A percentile compares a stretch with the other conserved stretches of the same genome.
Conservation (phyloP, 1,284 basidiomycete genomes). For the Tilletia walkeri region DNA sequence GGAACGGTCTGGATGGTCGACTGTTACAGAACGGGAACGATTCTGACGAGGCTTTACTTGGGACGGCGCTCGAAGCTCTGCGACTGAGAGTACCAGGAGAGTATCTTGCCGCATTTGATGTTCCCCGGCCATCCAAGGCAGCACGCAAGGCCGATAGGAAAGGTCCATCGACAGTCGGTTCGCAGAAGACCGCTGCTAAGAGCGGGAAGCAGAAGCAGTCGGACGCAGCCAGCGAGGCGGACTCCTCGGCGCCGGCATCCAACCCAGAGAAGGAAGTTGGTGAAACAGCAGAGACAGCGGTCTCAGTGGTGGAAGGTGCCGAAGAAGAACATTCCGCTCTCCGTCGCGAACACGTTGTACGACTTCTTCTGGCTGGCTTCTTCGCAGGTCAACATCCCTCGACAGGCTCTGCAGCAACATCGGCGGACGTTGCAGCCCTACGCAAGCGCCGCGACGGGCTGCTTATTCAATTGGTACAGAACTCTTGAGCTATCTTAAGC, state of each 20-base stretch:
- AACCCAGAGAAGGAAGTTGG: neutral
- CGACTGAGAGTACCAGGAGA: slow-evolving; percentile 26
- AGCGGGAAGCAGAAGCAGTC: neutral
- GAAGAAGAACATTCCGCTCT: neutral
- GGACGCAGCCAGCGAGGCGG: neutral
- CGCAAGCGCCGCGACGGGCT: slow-evolving; percentile 4
- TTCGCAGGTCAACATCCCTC: slow-evolving; percentile 6
- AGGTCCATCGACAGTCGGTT: neutral
- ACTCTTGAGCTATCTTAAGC: neutral
- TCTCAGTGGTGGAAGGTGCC: neutral
- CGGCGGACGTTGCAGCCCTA: neutral
- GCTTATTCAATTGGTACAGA: slow-evolving; percentile 2
- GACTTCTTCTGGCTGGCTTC: slow-evolving; percentile 2
- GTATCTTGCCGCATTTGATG: slow-evolving; percentile 33
- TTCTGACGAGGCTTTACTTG: neutral
- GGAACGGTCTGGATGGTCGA: slow-evolving; percentile 15
- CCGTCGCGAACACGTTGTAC: slow-evolving; percentile 3
- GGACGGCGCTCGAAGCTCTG: slow-evolving; percentile 27
- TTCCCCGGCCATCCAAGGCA: slow-evolving; percentile 20
- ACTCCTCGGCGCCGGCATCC: neutral
- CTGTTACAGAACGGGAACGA: neutral
- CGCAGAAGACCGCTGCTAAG: neutral
- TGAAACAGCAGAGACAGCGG: neutral
- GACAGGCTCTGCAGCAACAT: neutral
- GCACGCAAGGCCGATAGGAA: slow-evolving; percentile 17